Percentiles rank a stretch among this genome's conserved stretches.
Conservation (phyloP, 2,329 filamentous ascomycete species). For the Fusarium globosum region DNA sequence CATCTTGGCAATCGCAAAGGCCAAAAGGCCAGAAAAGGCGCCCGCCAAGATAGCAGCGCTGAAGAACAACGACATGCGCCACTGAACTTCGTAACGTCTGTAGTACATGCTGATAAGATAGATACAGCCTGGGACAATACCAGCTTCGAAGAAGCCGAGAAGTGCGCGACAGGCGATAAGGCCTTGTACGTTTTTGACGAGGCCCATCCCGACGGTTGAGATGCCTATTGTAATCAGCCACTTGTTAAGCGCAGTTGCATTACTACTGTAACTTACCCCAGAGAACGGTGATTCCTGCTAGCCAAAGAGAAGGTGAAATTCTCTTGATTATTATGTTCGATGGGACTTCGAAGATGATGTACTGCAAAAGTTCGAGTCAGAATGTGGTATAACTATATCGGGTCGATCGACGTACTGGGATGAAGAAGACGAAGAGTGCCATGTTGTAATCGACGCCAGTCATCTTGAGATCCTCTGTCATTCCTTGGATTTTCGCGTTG, state of each 20-base stretch:
- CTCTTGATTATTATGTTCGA: constrained; percentile 25
- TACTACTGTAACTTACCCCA: constrained; percentile 4
- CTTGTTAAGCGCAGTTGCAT: too few relatives aligned
- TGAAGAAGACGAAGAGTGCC: constrained; percentile 43
- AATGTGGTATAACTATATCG: fast-evolving
- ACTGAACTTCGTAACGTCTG: constrained; percentile 8
- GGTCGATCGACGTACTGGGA: background rate
- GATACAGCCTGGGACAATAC: background rate
- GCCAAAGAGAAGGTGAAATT: constrained; percentile 7
- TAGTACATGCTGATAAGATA: constrained; percentile 22
- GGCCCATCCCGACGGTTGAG: background rate
- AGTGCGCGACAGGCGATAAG: background rate
- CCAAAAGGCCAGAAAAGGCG: background rate
- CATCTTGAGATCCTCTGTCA: constrained; percentile 38
- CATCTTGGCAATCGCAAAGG: constrained; percentile 11
- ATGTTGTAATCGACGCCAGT: constrained; percentile 67
- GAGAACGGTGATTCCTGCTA: background rate
- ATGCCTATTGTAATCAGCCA: background rate
- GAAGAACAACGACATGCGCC: constrained; percentile 13
- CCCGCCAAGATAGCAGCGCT: background rate
- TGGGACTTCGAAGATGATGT: constrained; percentile 23
- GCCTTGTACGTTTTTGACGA: background rate
- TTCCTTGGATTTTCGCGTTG: constrained; percentile 44
- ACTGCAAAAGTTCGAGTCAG: background rate
- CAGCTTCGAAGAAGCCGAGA: background rate